Base-by-base conservation (phyloP, 495 filamentous ascomycete genomes). In the Xylaria nigripes region DNA sequence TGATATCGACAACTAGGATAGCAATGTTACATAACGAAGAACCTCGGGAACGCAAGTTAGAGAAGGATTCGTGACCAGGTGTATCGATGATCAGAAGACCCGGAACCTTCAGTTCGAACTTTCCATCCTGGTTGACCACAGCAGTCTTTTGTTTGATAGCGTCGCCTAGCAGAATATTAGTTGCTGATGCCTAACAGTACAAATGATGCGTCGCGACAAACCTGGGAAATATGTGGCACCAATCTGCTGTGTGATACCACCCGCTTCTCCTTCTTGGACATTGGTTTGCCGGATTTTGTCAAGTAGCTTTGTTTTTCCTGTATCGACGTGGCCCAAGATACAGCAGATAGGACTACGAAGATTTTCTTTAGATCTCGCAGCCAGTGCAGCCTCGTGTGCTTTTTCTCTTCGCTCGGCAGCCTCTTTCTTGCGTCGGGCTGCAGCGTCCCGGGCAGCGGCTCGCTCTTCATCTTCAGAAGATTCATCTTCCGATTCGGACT, bases 291-390 rank as follows among this genome's bases (percentile, higher is more conserved):
- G 87, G 66, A 99, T 92, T 76, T 97, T 97, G 77, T 99, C 94
- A 49, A 99, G 78, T 53, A 99, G 75, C 75, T 99, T 99, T 18
- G 94, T 99, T 78, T 99, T 99, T 64, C 94, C 94, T 36, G 94
- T 99, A 83, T 99, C 94, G 78, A 99, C 94, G 79, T 99, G 94
- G 56, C 94, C 94, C 45, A 99, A 81, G 80, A 99, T 97, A 85
- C 92, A 96, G 76, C 94, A 99, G 69, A 99, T 99, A 32, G 93
- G 93, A 47, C 92, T 96, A 30, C 94, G 87, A 24, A 99, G 85
- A 69, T 99, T 82, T 64, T 97, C 89, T 72, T 87, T 89, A 0
- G 91, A 96, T 49, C 91, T 81, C 52, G 92, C 93, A 34, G 90
- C 90, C 66, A 96, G 65, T 22, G 93, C 93, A 50, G 90, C 92